Conservation (phyloP, 2,329 filamentous ascomycete species). For the Penicillium sp. region DNA sequence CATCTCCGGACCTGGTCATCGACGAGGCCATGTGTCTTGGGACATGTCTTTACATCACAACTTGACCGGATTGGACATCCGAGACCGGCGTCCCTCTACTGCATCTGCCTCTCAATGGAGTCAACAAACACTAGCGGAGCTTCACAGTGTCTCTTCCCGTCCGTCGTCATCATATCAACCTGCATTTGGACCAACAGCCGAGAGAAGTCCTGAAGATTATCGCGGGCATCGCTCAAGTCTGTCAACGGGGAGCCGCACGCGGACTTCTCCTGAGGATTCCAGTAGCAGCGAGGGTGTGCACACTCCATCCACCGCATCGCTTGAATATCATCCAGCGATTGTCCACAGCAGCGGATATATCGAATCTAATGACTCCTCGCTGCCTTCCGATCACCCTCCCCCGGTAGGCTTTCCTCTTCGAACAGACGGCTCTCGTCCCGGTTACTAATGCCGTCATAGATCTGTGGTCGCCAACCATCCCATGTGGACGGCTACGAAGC, state of each 20-base stretch:
- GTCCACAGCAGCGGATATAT: slow-evolving; percentile 50
- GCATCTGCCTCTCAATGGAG: slow-evolving; percentile 43
- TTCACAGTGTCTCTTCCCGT: slow-evolving; percentile 40
- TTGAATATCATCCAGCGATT: slow-evolving; percentile 51
- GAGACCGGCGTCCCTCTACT: slow-evolving; percentile 36
- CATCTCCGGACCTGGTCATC: slow-evolving; percentile 46
- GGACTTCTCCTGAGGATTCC: slow-evolving; percentile 50
- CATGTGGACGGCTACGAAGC: slow-evolving; percentile 32
- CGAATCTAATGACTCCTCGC: slow-evolving; percentile 42
- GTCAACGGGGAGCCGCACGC: slow-evolving; percentile 32
- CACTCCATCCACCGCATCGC: slow-evolving; percentile 48
- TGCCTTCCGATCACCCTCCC: slow-evolving; percentile 38
- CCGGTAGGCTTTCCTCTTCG: slow-evolving; percentile 40
- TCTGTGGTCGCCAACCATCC: slow-evolving; percentile 34
- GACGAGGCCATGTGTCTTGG: slow-evolving; percentile 50
- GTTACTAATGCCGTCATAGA: slow-evolving; percentile 35
- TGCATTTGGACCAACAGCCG: slow-evolving; percentile 26
- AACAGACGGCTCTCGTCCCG: slow-evolving; percentile 26
- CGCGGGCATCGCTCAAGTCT: slow-evolving; percentile 32
- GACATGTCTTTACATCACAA: slow-evolving; percentile 48
- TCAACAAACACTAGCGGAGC: slow-evolving; percentile 45
- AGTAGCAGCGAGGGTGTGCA: slow-evolving; percentile 51
- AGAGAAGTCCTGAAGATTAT: slow-evolving; percentile 27
- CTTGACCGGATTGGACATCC: slow-evolving; percentile 45
- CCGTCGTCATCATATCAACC: slow-evolving; percentile 38